These are phyloP conservation scores for Cardiosporidium cionae DNA, from an alignment of 169 alveolate genomes.

Conservation along the genomic window DNA sequence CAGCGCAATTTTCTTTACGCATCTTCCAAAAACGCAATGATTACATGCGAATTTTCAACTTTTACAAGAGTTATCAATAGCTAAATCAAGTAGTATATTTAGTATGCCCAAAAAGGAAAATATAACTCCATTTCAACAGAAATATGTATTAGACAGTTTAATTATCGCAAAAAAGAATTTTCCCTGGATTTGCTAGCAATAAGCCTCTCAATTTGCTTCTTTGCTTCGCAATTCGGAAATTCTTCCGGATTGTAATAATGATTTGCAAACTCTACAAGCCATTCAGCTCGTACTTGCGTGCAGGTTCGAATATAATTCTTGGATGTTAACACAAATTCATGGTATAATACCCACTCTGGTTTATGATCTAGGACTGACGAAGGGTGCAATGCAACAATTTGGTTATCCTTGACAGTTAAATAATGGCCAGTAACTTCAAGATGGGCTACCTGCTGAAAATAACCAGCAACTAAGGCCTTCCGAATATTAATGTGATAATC, in stretches of 20 bases:
- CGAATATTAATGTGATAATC: constrained; percentile 40
- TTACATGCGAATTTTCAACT: too few relatives aligned
- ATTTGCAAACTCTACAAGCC: constrained; percentile 80
- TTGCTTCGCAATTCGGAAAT: constrained; percentile 43
- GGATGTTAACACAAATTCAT: constrained; percentile 94
- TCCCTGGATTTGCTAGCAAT: too few relatives aligned
- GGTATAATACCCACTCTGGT: constrained; percentile 76
- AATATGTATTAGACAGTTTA: too few relatives aligned
- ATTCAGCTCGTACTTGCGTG: constrained; percentile 81
- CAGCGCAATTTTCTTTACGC: too few relatives aligned
- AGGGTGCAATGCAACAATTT: constrained; percentile 96
- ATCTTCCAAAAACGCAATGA: too few relatives aligned
- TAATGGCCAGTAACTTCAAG: constrained; percentile 69
- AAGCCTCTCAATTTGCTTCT: not conserved
- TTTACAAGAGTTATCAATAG: too few relatives aligned
- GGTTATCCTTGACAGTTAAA: constrained; percentile 88
- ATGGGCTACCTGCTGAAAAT: constrained; percentile 45
- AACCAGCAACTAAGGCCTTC: constrained; percentile 30
- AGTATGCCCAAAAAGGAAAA: too few relatives aligned
- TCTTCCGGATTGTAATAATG: constrained; percentile 74
- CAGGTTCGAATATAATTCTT: constrained; percentile 90
- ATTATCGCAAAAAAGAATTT: too few relatives aligned
- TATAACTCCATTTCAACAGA: too few relatives aligned
- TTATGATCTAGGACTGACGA: constrained; percentile 83
- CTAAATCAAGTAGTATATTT: too few relatives aligned